Percentiles rank a stretch among this genome's conserved stretches.
Evolutionary conservation across 2,329 filamentous ascomycete species (phyloP).

Genomic region (Exserohilum turcica): DNA sequence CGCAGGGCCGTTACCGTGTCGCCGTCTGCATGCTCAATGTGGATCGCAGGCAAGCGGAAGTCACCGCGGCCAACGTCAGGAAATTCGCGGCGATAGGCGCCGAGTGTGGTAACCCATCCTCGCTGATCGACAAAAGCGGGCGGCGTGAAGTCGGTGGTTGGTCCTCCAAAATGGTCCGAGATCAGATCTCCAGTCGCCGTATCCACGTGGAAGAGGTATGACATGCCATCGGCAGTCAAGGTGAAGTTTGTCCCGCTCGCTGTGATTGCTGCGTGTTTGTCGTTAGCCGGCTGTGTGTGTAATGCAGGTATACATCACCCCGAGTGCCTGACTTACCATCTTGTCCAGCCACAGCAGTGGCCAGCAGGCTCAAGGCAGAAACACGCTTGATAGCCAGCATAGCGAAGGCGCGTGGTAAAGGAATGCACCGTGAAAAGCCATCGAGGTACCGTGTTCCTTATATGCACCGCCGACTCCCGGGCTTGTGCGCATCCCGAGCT

Average conservation of each 20-base stretch:
- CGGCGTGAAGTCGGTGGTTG: slow-evolving; percentile 58
- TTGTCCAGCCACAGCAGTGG: slow-evolving; percentile 19
- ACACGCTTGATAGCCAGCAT: slow-evolving; percentile 12
- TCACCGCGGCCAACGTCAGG: slow-evolving; percentile 69
- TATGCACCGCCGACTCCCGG: slow-evolving; percentile 7
- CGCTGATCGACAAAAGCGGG: slow-evolving; percentile 46
- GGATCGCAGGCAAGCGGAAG: slow-evolving; percentile 65
- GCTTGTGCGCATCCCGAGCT: slow-evolving; percentile 9
- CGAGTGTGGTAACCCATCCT: slow-evolving; percentile 61
- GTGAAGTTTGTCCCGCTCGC: slow-evolving; percentile 63
- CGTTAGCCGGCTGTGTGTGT: not conserved
- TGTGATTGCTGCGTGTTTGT: slow-evolving; percentile 52
- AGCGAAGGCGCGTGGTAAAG: not conserved
- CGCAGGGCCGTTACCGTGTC: slow-evolving; percentile 64
- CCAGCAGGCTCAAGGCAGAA: slow-evolving; percentile 20
- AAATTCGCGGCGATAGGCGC: slow-evolving; percentile 64
- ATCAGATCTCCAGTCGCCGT: slow-evolving; percentile 60
- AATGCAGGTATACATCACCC: not conserved
- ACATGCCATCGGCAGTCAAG: slow-evolving; percentile 61
- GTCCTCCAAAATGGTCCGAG: slow-evolving; percentile 66
- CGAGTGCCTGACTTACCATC: slow-evolving; percentile 17
- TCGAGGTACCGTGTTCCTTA: slow-evolving; percentile 14
- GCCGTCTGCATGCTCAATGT: slow-evolving; percentile 63
- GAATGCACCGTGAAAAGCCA: not conserved
- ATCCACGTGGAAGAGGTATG: slow-evolving; percentile 69